Conservation (phyloP, 2,329 filamentous ascomycete species). For the Cryphonectria nitschkei region DNA sequence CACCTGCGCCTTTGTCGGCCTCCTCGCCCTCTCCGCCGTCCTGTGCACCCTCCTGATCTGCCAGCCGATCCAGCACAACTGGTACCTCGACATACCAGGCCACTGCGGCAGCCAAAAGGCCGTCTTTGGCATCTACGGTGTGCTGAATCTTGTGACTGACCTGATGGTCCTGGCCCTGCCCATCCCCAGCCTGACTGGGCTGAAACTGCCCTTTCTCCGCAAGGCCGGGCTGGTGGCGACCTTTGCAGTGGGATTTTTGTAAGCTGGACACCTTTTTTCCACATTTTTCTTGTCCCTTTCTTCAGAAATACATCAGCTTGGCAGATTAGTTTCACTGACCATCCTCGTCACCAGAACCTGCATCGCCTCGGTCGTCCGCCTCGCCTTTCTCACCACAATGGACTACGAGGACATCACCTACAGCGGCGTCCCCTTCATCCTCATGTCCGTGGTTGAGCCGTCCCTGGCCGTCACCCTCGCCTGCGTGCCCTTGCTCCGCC, state of each 20-base stretch:
- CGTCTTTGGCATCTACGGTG: conserved; percentile 27
- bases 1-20: conserved; percentile 28
- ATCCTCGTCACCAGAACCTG: conserved; percentile 6
- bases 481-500: conserved; percentile 46
- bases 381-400: conserved; percentile 20
- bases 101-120: conserved; percentile 31
- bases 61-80: conserved; percentile 34
- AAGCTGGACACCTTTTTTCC: not conserved
- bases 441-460: conserved; percentile 41
- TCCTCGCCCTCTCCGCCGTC: conserved; percentile 31
- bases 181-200: conserved; percentile 17
- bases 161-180: conserved; percentile 22
- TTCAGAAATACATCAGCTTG: not conserved
- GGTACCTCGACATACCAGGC: conserved; percentile 32
- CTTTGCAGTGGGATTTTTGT: conserved; percentile 20
- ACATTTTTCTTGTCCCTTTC: not conserved
- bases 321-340: not conserved
- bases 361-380: conserved; percentile 17
- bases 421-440: conserved; percentile 20
- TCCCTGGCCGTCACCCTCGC: conserved; percentile 44
- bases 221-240: conserved; percentile 21
- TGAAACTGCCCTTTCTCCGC: conserved; percentile 16
- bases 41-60: conserved; percentile 30
- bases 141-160: conserved; percentile 23
- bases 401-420: conserved; percentile 22